These are phyloP conservation scores for Botrytis porri DNA, from an alignment of 2,329 filamentous ascomycete genomes.

Conservation along the genomic window DNA sequence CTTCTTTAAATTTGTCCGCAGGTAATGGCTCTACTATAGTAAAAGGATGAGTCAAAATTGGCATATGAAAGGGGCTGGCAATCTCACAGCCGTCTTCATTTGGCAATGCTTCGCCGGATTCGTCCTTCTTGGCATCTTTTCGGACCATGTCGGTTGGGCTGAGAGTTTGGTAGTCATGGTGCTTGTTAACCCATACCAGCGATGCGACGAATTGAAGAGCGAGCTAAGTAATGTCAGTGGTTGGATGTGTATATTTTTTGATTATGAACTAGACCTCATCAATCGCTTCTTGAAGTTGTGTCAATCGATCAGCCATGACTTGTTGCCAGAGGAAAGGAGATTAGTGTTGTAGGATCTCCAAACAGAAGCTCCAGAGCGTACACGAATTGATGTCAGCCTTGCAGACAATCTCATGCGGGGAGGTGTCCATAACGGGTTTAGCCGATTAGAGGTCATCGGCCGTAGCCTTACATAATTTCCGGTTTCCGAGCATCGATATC, in stretches of 20 bases:
- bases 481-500: slow-evolving; percentile 1
- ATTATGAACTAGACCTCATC: slow-evolving; percentile 59
- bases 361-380: neutral
- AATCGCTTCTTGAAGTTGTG: slow-evolving; percentile 80
- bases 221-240: slow-evolving; percentile 46
- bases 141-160: slow-evolving; percentile 56
- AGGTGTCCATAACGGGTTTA: neutral
- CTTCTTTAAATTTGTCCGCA: slow-evolving; percentile 61
- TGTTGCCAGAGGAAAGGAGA: neutral
- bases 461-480: slow-evolving; percentile 12
- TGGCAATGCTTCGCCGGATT: slow-evolving; percentile 25
- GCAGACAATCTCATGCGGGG: neutral
- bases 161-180: slow-evolving; percentile 64
- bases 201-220: slow-evolving; percentile 66
- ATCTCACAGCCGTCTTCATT: slow-evolving; percentile 13
- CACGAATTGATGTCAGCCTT: slow-evolving; percentile 4
- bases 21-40: slow-evolving; percentile 57
- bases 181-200: slow-evolving; percentile 63
- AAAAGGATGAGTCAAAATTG: slow-evolving; percentile 23
- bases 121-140: slow-evolving; percentile 47
- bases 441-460: neutral
- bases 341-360: slow-evolving; percentile 10
- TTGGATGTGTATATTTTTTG: neutral
- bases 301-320: slow-evolving; percentile 70
- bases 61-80: neutral